These are phyloP conservation scores for Neonectria ditissima DNA, from an alignment of 2,329 filamentous ascomycete species.

Conservation along the genomic window DNA sequence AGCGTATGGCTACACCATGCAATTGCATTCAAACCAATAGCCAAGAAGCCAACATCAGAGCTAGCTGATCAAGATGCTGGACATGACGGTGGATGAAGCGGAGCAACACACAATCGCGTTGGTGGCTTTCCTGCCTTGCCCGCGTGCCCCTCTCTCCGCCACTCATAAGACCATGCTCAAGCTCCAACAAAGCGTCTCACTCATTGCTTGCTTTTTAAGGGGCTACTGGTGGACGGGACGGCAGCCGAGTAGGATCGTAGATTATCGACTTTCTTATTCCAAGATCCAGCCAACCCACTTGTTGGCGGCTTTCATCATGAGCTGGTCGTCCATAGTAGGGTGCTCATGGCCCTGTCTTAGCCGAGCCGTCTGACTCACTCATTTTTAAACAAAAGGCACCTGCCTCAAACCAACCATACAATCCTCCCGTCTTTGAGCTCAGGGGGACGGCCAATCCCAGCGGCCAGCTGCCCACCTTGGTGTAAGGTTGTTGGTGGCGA, in stretches of 20 bases:
- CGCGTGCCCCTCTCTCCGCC: slow-evolving; percentile 15
- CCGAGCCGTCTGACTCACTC: slow-evolving; percentile 5
- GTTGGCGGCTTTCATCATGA: neutral
- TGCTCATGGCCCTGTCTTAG: slow-evolving; percentile 12
- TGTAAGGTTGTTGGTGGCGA: slow-evolving; percentile 4
- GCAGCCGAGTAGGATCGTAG: neutral
- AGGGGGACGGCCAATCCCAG: slow-evolving; percentile 16
- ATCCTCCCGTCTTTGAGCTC: slow-evolving; percentile 16
- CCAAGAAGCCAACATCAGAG: slow-evolving; percentile 1
- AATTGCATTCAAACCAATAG: neutral
- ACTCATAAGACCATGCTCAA: slow-evolving; percentile 1
- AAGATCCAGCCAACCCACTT: neutral
- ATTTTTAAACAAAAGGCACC: neutral
- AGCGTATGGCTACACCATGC: neutral
- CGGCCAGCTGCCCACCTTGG: too few relatives aligned
- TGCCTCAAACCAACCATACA: slow-evolving; percentile 4
- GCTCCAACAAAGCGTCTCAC: slow-evolving; percentile 4
- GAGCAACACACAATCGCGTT: slow-evolving; percentile 14
- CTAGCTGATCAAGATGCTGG: slow-evolving; percentile 1
- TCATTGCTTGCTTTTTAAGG: slow-evolving; percentile 16
- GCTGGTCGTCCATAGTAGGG: neutral
- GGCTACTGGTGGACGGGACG: neutral
- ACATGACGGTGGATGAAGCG: slow-evolving; percentile 12
- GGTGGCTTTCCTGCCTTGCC: slow-evolving; percentile 9
- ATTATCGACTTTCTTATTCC: slow-evolving; percentile 1